A percentile compares a stretch with the other conserved stretches of the same genome.
These are phyloP conservation scores for Penicillium corylophilum DNA, from an alignment of 2,329 filamentous ascomycete species.

Conservation along the genomic window DNA sequence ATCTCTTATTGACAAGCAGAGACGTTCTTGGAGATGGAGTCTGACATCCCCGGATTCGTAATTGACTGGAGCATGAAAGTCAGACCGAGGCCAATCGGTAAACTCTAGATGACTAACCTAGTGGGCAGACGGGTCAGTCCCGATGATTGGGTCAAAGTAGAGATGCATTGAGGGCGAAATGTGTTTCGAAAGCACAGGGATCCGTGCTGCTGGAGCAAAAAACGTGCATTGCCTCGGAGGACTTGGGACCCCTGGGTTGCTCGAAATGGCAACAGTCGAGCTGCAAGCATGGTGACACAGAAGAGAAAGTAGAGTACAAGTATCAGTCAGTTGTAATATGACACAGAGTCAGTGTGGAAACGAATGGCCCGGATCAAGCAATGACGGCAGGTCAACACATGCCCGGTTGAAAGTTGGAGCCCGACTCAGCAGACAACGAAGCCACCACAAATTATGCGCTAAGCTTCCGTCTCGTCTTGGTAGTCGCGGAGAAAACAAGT, in stretches of 20 bases:
- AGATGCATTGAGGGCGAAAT: conserved; percentile 8
- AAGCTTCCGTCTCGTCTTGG: not conserved
- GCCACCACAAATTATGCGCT: not conserved
- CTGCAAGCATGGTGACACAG: conserved; percentile 16
- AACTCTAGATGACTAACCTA: conserved; percentile 7
- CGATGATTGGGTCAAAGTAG: conserved; percentile 5
- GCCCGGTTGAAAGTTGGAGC: not conserved
- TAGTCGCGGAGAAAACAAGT: not conserved
- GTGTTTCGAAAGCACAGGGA: conserved; percentile 1
- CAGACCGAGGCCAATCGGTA: not conserved
- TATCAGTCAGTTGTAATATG: not conserved
- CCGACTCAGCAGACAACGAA: not conserved
- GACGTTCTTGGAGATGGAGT: conserved; percentile 2
- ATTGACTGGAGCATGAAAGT: conserved; percentile 6
- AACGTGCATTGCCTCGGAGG: not conserved
- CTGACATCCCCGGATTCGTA: not conserved
- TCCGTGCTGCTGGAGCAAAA: conserved; percentile 3
- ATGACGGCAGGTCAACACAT: conserved; percentile 2
- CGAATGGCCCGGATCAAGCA: not conserved
- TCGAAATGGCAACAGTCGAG: conserved; percentile 9
- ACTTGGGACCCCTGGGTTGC: conserved; percentile 5
- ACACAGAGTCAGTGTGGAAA: not conserved
- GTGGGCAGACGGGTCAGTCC: conserved; percentile 3
- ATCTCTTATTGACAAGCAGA: conserved; percentile 21
- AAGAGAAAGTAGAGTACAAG: not conserved